Percentiles rank a stretch among this genome's conserved stretches.
These are phyloP conservation scores for Bonia amplexicaulis DNA, from an alignment of 176 grass and related monocot genomes.

Conservation along the genomic window DNA sequence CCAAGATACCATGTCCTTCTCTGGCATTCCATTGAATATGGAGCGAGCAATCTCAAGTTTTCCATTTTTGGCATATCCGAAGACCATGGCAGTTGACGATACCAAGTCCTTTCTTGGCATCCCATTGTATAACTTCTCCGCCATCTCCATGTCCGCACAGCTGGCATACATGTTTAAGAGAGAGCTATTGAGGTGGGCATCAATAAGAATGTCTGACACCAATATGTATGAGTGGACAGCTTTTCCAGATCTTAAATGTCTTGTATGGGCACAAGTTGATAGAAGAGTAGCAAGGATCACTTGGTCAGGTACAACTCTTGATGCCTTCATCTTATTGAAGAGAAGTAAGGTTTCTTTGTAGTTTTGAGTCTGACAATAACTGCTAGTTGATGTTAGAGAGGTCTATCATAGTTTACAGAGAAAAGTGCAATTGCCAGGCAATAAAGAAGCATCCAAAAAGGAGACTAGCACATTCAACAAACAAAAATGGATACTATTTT, in stretches of 20 bases:
- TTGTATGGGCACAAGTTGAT: constrained; percentile 53
- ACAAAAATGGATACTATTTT: not conserved
- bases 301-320: constrained; percentile 57
- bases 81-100: constrained; percentile 68
- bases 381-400: constrained; percentile 39
- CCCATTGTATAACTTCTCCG: constrained; percentile 52
- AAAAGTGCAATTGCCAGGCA: not conserved
- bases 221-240: constrained; percentile 69
- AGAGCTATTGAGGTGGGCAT: constrained; percentile 49
- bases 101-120: constrained; percentile 48
- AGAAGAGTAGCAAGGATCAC: constrained; percentile 64
- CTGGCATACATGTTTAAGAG: constrained; percentile 73
- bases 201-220: constrained; percentile 36
- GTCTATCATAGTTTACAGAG: not conserved
- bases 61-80: constrained; percentile 68
- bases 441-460: not conserved
- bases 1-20: constrained; percentile 80
- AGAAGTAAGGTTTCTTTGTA: constrained; percentile 63
- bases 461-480: not conserved
- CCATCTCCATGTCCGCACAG: constrained; percentile 55
- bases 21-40: constrained; percentile 72
- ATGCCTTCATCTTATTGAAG: constrained; percentile 77
- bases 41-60: constrained; percentile 49
- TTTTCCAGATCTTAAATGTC: constrained; percentile 44
- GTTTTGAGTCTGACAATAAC: constrained; percentile 63